Evolutionary conservation across 1,139 yeast species (phyloP).

Genomic region (Candida freyschussii): DNA sequence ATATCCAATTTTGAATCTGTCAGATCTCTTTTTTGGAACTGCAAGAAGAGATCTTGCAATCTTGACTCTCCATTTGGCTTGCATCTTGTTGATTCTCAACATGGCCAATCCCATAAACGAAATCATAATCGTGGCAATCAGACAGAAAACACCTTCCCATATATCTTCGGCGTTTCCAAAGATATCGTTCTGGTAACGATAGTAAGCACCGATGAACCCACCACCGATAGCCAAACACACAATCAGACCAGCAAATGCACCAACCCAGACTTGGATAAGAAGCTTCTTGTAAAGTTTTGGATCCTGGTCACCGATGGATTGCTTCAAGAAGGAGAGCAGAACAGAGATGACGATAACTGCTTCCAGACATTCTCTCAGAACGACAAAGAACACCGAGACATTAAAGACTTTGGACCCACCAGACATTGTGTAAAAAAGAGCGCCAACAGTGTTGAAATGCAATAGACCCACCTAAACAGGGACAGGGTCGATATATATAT

Average conservation of each 20-base stretch:
- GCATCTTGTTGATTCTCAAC: constrained; percentile 80
- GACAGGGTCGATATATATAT: constrained; percentile 1
- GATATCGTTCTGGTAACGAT: constrained; percentile 69
- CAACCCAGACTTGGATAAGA: constrained; percentile 76
- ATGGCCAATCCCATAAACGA: constrained; percentile 87
- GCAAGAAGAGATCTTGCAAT: constrained; percentile 34
- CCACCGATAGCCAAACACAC: constrained; percentile 77
- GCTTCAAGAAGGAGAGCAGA: constrained; percentile 72
- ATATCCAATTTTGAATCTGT: constrained; percentile 33
- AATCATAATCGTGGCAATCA: constrained; percentile 74
- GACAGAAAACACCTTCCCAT: constrained; percentile 89
- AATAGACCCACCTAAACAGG: neutral
- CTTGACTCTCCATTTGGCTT: constrained; percentile 63
- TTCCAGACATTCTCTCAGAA: constrained; percentile 80
- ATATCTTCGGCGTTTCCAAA: constrained; percentile 81
- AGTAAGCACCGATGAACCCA: constrained; percentile 69
- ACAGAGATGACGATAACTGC: constrained; percentile 87
- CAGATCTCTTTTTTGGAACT: constrained; percentile 32
- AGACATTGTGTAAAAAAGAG: constrained; percentile 6
- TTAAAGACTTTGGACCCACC: constrained; percentile 32
- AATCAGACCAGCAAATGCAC: constrained; percentile 65
- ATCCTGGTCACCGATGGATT: constrained; percentile 35
- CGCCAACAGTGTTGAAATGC: neutral
- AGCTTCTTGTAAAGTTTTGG: constrained; percentile 35
- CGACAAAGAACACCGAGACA: constrained; percentile 71